phyloP scores from a whole-genome alignment of 2,329 filamentous ascomycete species.

The Curvularia hawaiiensis region DNA sequence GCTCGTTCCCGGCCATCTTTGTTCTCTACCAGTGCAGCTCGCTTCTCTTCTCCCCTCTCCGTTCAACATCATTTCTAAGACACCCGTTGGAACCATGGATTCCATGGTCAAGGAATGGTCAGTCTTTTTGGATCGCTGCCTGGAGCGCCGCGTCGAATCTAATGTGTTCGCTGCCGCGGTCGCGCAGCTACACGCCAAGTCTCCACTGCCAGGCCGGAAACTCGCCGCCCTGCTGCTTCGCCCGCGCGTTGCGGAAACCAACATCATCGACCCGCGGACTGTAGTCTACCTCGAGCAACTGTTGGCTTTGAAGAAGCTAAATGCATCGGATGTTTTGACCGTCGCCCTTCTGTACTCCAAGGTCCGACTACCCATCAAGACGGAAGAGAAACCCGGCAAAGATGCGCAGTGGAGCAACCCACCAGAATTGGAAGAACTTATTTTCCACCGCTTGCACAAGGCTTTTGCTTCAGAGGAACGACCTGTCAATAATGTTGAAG shows the following conservation, averaged over 20 bases:
- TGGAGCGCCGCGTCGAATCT: slow-evolving; percentile 38
- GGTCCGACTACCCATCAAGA: slow-evolving; percentile 35
- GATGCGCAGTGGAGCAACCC: slow-evolving; percentile 40
- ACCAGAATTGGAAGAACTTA: slow-evolving; percentile 45
- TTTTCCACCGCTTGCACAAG: slow-evolving; percentile 46
- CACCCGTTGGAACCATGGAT: slow-evolving; percentile 38
- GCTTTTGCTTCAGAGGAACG: slow-evolving; percentile 42
- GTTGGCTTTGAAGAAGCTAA: slow-evolving; percentile 38
- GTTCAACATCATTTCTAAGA: slow-evolving; percentile 2
- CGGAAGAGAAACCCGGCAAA: slow-evolving; percentile 25
- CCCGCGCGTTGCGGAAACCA: slow-evolving; percentile 34
- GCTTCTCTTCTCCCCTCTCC: slow-evolving; percentile 7
- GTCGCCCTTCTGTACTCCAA: slow-evolving; percentile 43
- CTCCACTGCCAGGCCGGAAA: slow-evolving; percentile 43
- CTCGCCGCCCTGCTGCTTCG: slow-evolving; percentile 44
- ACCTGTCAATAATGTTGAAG: slow-evolving; percentile 39
- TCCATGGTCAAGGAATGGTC: slow-evolving; percentile 42
- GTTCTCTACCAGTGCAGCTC: slow-evolving; percentile 9
- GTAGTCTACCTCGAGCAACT: slow-evolving; percentile 44
- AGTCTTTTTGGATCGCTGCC: slow-evolving; percentile 42
- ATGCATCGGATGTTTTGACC: slow-evolving; percentile 43
- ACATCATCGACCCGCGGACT: slow-evolving; percentile 43
- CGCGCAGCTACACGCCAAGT: slow-evolving; percentile 39
- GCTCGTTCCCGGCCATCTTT: slow-evolving; percentile 17
- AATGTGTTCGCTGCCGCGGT: slow-evolving; percentile 43